Evolutionary conservation across 2,329 filamentous ascomycete species (phyloP).

Genomic region (Mycosphaerella arachidis): DNA sequence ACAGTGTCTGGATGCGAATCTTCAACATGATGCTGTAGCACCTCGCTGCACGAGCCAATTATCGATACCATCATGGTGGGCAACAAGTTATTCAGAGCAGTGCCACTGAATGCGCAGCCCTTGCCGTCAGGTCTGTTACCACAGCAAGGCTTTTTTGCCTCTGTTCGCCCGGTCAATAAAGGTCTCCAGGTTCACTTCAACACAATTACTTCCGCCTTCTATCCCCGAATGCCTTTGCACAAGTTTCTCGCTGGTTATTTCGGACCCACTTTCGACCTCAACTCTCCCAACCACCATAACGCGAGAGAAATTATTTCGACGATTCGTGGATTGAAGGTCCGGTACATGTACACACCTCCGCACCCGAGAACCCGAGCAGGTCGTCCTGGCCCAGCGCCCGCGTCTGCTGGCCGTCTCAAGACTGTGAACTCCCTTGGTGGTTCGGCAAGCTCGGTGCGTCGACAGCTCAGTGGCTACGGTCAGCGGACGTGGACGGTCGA

Average conservation of each 20-base stretch:
- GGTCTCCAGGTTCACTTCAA: conserved; percentile 1
- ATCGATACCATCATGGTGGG: background rate
- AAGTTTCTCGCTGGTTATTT: background rate
- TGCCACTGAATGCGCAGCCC: background rate
- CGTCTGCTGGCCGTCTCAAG: background rate
- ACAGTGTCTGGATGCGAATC: background rate
- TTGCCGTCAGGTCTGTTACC: background rate
- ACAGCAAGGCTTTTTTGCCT: background rate
- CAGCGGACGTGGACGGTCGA: background rate
- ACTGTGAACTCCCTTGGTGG: conserved; percentile 2
- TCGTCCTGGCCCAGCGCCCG: background rate
- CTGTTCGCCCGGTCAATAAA: background rate
- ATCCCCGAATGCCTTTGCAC: background rate
- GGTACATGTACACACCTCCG: background rate
- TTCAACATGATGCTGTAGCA: conserved; percentile 5
- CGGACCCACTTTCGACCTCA: background rate
- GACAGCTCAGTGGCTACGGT: no score
- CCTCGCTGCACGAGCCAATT: background rate
- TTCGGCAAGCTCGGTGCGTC: no score
- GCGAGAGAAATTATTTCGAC: background rate
- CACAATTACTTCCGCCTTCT: background rate
- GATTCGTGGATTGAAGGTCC: conserved; percentile 3
- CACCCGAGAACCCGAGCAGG: background rate
- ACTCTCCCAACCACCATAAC: no score
- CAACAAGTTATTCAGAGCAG: background rate